These are phyloP conservation scores for Chaetomiaceae sp. DNA, from an alignment of 2,329 filamentous ascomycete species.

Conservation along the genomic window DNA sequence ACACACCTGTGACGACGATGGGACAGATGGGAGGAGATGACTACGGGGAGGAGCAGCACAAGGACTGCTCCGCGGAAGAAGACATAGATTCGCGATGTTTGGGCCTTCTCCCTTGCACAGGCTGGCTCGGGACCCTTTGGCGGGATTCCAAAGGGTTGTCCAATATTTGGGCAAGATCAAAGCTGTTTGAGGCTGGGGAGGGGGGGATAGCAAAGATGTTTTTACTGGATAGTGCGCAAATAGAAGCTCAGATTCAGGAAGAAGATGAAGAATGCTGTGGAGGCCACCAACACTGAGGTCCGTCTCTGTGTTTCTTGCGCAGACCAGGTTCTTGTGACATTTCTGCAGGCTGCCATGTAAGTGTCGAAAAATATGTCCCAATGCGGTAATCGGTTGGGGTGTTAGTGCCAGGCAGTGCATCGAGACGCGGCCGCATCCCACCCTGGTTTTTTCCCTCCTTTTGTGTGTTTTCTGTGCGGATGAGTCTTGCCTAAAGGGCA, in stretches of 20 bases:
- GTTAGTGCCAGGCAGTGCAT: neutral
- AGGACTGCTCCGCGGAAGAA: conserved; percentile 14
- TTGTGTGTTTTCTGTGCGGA: no score
- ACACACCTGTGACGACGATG: neutral
- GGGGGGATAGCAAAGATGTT: neutral
- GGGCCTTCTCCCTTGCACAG: conserved; percentile 5
- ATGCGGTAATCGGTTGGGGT: neutral
- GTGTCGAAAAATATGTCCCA: conserved; percentile 4
- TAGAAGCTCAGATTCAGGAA: conserved; percentile 6
- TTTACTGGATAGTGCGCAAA: conserved; percentile 6
- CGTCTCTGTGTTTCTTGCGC: no score
- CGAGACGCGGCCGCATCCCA: neutral
- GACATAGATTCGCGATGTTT: conserved; percentile 4
- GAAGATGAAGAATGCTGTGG: neutral
- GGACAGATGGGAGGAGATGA: conserved; percentile 8
- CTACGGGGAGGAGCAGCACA: conserved; percentile 15
- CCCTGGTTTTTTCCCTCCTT: neutral
- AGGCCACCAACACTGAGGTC: neutral
- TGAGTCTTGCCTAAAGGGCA: no score
- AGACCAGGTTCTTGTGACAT: no score
- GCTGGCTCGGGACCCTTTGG: conserved; percentile 12
- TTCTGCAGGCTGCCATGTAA: neutral
- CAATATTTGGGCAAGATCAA: neutral
- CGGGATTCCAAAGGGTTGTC: conserved; percentile 14
- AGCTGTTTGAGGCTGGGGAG: neutral